These are phyloP conservation scores for Xylariaceae sp. DNA, from an alignment of 2,329 filamentous ascomycete genomes.

Conservation along the genomic window DNA sequence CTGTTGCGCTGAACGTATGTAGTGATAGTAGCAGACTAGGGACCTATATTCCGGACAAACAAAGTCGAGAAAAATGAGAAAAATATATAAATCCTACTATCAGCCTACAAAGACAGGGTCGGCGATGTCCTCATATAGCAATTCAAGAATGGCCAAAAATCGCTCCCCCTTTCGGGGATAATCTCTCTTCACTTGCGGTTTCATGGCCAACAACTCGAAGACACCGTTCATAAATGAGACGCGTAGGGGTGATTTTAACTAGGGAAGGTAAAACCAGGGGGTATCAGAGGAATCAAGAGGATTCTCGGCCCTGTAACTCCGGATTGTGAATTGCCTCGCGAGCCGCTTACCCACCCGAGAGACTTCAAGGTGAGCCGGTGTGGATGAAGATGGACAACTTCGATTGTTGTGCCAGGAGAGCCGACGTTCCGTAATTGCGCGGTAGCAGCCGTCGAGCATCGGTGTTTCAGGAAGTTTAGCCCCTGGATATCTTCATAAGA, in stretches of 20 bases:
- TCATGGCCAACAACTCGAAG: not conserved
- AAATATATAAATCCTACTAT: not conserved
- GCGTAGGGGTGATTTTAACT: constrained; percentile 3
- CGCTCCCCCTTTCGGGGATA: constrained; percentile 7
- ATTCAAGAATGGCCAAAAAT: not conserved
- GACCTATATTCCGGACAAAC: not conserved
- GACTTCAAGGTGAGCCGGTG: not conserved
- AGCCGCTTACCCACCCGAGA: not conserved
- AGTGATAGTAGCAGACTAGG: too few species aligned
- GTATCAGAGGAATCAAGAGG: constrained; percentile 4
- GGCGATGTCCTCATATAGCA: constrained; percentile 4
- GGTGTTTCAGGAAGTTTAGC: not conserved
- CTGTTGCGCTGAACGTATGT: constrained; percentile 1
- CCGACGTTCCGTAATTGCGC: not conserved
- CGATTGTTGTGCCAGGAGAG: not conserved
- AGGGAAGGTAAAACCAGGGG: constrained; percentile 5
- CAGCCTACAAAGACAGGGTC: not conserved
- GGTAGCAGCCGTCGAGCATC: not conserved
- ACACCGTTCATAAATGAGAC: constrained; percentile 6
- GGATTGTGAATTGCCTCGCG: not conserved
- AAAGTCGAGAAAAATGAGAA: not conserved
- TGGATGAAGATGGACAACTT: not conserved
- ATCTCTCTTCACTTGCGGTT: not conserved
- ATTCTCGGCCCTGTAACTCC: constrained; percentile 15
- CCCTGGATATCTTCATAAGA: not conserved